Conservation (phyloP, 345 rosid species). For the Punica granatum region DNA sequence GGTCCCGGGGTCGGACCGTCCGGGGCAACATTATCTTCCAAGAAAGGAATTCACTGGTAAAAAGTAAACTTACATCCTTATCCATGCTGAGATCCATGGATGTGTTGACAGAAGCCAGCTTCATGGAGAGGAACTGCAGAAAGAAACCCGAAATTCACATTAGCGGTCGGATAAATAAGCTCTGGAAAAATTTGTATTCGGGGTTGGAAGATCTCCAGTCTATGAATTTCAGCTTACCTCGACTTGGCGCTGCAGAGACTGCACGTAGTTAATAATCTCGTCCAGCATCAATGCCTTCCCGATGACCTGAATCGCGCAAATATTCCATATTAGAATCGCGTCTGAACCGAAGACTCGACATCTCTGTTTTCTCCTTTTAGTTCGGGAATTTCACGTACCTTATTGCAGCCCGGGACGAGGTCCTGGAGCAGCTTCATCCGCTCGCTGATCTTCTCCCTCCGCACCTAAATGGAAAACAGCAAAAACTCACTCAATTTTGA, state of each 20-base stretch:
- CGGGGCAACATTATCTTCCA: too few relatives aligned
- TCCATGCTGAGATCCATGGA: conserved; percentile 26
- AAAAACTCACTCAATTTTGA: background rate
- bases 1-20: too few relatives aligned
- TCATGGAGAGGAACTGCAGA: conserved; percentile 43
- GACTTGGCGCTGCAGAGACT: conserved; percentile 87
- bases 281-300: conserved; percentile 90
- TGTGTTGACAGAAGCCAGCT: conserved; percentile 39
- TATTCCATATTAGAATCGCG: background rate
- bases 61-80: conserved; percentile 39
- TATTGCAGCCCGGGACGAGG: conserved; percentile 96
- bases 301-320: conserved; percentile 40
- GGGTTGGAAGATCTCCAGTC: background rate
- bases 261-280: conserved; percentile 87
- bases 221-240: conserved; percentile 30
- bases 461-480: conserved; percentile 34
- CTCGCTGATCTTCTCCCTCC: conserved; percentile 94
- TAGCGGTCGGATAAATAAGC: background rate
- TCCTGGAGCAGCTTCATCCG: conserved; percentile 95
- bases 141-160: background rate
- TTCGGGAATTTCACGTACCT: conserved; percentile 31
- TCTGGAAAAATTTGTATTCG: background rate
- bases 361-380: background rate
- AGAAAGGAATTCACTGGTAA: too few relatives aligned
- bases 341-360: background rate